Evolutionary conservation across 2,329 filamentous ascomycete species (phyloP).

Genomic region (Monilinia aucupariae): DNA sequence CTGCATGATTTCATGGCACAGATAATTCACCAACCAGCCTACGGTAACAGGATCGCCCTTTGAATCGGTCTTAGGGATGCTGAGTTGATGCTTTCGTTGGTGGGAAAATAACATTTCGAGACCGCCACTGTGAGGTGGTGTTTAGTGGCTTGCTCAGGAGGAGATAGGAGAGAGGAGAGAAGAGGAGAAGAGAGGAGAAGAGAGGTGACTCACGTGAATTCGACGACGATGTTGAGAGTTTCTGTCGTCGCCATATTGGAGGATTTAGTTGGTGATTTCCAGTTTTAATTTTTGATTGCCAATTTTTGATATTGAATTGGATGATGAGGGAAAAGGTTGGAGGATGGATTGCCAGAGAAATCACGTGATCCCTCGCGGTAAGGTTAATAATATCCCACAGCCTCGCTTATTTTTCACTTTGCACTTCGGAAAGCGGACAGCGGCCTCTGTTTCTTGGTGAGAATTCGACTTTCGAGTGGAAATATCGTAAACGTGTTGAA

Average conservation of each 20-base stretch:
- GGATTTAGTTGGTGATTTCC: not conserved
- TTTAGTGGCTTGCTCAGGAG: not conserved
- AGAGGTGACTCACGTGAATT: constrained; percentile 50
- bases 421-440: not conserved
- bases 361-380: too few species aligned
- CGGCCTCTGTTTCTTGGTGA: not conserved
- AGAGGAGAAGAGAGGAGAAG: not conserved
- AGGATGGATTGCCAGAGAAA: not conserved
- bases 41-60: constrained; percentile 61
- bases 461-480: not conserved
- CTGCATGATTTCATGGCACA: constrained; percentile 78
- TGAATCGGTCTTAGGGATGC: constrained; percentile 58
- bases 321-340: not conserved
- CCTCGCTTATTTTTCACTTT: constrained; percentile 7
- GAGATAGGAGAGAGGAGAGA: too few species aligned
- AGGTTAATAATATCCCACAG: not conserved
- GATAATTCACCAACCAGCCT: constrained; percentile 68
- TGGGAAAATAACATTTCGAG: constrained; percentile 92
- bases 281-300: too few species aligned
- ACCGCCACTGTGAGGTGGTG: constrained; percentile 59
- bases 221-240: constrained; percentile 58
- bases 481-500: too few species aligned
- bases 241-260: constrained; percentile 28
- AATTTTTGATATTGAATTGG: not conserved
- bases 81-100: constrained; percentile 65